These are phyloP conservation scores for Macrotyloma uniflorum DNA, from an alignment of 306 rosid genomes.

Conservation along the genomic window DNA sequence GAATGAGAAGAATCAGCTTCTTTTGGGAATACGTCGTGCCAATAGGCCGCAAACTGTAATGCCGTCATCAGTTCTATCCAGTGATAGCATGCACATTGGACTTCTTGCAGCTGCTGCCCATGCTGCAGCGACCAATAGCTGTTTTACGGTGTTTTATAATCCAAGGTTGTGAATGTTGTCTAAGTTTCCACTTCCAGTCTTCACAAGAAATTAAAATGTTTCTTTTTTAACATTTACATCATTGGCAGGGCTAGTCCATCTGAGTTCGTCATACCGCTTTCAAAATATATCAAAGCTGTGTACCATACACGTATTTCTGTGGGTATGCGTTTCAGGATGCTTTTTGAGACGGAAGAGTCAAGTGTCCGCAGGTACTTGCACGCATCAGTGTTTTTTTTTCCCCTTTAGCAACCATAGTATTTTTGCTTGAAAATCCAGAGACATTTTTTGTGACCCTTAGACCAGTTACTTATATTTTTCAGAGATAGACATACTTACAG, in stretches of 20 bases:
- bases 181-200: slow-evolving; percentile 17
- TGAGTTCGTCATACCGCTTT: slow-evolving; percentile 86
- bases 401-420: background rate
- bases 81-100: slow-evolving; percentile 97
- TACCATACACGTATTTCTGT: slow-evolving; percentile 94
- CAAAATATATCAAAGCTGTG: slow-evolving; percentile 87
- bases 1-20: slow-evolving; percentile 95
- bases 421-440: background rate
- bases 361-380: slow-evolving; percentile 76
- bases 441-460: slow-evolving; percentile 3
- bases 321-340: slow-evolving; percentile 98
- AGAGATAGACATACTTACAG: background rate
- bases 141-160: slow-evolving; percentile 87
- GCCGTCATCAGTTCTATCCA: slow-evolving; percentile 92
- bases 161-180: slow-evolving; percentile 66
- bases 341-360: slow-evolving; percentile 95
- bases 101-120: slow-evolving; percentile 99
- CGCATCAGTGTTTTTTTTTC: slow-evolving; percentile 1
- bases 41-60: slow-evolving; percentile 86
- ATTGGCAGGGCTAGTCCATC: slow-evolving; percentile 94
- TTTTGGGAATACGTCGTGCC: slow-evolving; percentile 90
- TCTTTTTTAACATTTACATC: slow-evolving; percentile 39
- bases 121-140: slow-evolving; percentile 91
- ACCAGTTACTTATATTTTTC: background rate
- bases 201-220: slow-evolving; percentile 23